Evolutionary conservation across 169 alveolate species (phyloP), one percentile per base, ranked within the genome.

Genomic region (Eimeria necatrix): DNA sequence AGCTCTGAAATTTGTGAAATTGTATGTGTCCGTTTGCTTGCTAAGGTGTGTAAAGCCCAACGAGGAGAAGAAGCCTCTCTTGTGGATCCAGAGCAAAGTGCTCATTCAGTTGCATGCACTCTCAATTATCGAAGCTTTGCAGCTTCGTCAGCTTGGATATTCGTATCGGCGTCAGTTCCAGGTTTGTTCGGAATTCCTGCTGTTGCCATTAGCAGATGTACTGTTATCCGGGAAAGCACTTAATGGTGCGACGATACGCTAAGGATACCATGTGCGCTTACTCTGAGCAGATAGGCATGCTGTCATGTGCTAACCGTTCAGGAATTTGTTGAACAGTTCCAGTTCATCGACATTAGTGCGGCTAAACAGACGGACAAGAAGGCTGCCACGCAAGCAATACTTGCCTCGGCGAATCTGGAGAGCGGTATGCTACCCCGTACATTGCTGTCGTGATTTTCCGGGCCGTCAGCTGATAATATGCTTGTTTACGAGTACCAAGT

Each of bases 71-170:
- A 92, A 97, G 88, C 98, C 99, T 18, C 91, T 97, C 64, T 96
- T 97, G 74, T 98, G 98, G 98, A 96, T 96, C 51, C 96, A 96
- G 89, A 97, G 98, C 73, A 98, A 98, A 93, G 98, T 98, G 48
- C 95, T 98, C 32, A 96, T 98, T 51, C 99, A 98, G 93, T 96
- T 98, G 68, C 98, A 98, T 94, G 98, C 99, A 20, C 97, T 98
- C 51, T 98, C 99, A 52, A 97, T 98, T 73, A 95, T 98, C 68
- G 99, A 98, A 92, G 99, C 99, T 18, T 96, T 98, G 51, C 98
- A 97, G 53, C 97, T 98, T 53, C 94, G 99, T 32, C 97, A 98
- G 84, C 97, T 98, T 46, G 99, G 99, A 22, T 98, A 96, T 84
- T 97, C 99, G 4, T 98, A 98, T 95, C 93, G 99, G 59, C 74